Evolutionary conservation across 495 filamentous ascomycete species (phyloP), one percentile per base, ranked within the genome.

Genomic region (Lasiosphaeria hispida): DNA sequence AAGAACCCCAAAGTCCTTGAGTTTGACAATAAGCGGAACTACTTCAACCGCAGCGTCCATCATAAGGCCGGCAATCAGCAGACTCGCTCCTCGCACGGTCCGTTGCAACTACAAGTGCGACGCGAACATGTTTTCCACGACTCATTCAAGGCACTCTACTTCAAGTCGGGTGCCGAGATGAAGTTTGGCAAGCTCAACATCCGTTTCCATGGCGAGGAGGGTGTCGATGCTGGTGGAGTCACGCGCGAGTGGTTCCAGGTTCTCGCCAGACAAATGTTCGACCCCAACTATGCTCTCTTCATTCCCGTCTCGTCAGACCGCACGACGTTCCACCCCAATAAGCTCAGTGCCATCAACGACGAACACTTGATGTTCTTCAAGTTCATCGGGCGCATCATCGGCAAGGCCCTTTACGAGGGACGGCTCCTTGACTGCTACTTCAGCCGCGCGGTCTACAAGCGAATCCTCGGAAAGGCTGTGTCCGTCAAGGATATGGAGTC

Each of bases 401-500:
- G 94, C 68, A 99, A 99, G 75, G 95, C 94, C 35, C 82, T 99
- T 48, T 99, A 97, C 72, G 95, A 99, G 74, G 88, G 89, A 33
- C 91, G 94, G 53, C 87, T 97, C 49, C 84, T 99, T 7, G 94
- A 99, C 72, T 99, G 94, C 75, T 95, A 97, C 81, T 99, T 99
- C 80, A 96, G 91, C 73, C 84, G 94, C 66, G 94, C 95, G 7
- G 95, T 99, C 48, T 99, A 99, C 78, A 97, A 97, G 79, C 85
- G 88, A 59, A 97, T 99, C 57, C 83, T 99, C 35, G 90, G 95
- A 59, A 92, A 94, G 65, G 82, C 91, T 6, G 94, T 97, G 35
- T 96, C 92, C 4, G 88, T 97, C 72, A 99, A 97, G 79, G 94
- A 99, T 62, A 97, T 99, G 94, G 94, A 99, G 71, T 96, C 94